phyloP scores from a whole-genome alignment of 257 asterid genomes.

The Dorcoceras hygrometricum region DNA sequence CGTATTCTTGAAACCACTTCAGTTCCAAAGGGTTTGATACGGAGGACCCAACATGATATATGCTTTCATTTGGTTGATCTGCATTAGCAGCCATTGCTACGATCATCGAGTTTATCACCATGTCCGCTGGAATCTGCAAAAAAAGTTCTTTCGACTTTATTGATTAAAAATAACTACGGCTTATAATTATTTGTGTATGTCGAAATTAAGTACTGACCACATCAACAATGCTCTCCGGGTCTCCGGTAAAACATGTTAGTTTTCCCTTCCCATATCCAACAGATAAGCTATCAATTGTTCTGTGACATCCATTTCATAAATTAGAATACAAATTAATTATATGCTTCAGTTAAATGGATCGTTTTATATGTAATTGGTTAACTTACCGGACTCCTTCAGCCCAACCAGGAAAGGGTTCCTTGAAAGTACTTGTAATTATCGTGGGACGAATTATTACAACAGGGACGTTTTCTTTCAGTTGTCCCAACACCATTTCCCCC shows the following conservation, averaged over 20 bases:
- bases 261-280: constrained; percentile 89
- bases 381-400: constrained; percentile 52
- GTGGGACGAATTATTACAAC: constrained; percentile 54
- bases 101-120: constrained; percentile 92
- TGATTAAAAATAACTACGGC: no score
- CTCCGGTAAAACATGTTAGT: constrained; percentile 58
- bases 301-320: constrained; percentile 24
- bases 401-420: constrained; percentile 68
- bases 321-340: no score
- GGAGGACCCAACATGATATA: constrained; percentile 80
- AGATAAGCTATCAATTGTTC: constrained; percentile 83
- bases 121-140: constrained; percentile 85
- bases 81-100: constrained; percentile 66
- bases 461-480: constrained; percentile 24
- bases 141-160: background rate
- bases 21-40: constrained; percentile 59
- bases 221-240: constrained; percentile 60
- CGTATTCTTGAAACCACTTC: constrained; percentile 43
- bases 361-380: background rate
- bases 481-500: constrained; percentile 61
- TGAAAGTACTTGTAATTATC: constrained; percentile 47
- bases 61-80: constrained; percentile 36
- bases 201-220: constrained; percentile 43
- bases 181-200: no score
- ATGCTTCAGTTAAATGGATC: background rate